A percentile compares a stretch with the other conserved stretches of the same genome.
Evolutionary conservation across 306 rosid genomes (phyloP).

Genomic region (Rosa rugosa): DNA sequence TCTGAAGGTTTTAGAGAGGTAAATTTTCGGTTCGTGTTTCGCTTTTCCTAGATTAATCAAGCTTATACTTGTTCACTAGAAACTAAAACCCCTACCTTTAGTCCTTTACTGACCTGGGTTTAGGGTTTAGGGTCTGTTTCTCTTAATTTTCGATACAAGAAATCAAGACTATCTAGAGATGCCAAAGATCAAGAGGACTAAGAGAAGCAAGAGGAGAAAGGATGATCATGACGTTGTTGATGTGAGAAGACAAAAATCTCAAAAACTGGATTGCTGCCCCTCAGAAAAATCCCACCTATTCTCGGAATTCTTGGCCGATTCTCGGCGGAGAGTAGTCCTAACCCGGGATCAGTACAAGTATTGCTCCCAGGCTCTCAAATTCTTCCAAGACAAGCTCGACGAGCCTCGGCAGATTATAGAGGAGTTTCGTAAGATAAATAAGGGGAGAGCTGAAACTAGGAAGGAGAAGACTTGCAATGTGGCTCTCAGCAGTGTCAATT

Average conservation of each 20-base stretch:
- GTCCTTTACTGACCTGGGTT: background rate
- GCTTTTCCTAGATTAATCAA: background rate
- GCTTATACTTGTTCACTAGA: too few relatives aligned
- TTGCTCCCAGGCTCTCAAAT: conserved; percentile 61
- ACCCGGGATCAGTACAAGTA: conserved; percentile 48
- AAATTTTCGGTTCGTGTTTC: background rate
- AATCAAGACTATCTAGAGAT: background rate
- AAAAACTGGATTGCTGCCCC: conserved; percentile 1
- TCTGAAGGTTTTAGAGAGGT: background rate
- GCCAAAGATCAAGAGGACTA: background rate
- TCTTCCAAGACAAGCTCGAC: conserved; percentile 53
- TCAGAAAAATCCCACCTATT: conserved; percentile 2
- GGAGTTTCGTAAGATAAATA: conserved; percentile 50
- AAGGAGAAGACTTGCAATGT: conserved; percentile 45
- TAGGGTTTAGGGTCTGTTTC: too few relatives aligned
- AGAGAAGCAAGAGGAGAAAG: background rate
- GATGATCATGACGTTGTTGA: background rate
- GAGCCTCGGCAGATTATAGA: conserved; percentile 39
- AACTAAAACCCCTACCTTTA: too few relatives aligned
- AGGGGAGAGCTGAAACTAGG: background rate
- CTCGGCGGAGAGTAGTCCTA: conserved; percentile 37
- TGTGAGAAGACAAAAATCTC: background rate
- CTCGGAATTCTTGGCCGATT: conserved; percentile 46
- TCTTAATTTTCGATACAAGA: background rate
- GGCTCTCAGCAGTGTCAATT: conserved; percentile 58